phyloP scores from a whole-genome alignment of 2,329 filamentous ascomycete species.

The Delphinella strobiligena region DNA sequence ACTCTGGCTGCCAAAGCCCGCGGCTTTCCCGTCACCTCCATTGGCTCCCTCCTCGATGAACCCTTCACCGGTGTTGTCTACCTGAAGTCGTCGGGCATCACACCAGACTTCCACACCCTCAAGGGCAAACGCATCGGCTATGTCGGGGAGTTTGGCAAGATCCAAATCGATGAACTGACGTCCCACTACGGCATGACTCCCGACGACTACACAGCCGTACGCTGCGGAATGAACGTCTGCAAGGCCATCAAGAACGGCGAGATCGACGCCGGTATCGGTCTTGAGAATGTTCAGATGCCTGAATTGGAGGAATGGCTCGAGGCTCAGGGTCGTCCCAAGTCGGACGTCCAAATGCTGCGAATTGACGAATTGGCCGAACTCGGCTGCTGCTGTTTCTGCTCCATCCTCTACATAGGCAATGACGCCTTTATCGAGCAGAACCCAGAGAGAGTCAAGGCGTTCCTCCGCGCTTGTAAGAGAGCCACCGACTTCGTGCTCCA shows the following conservation, averaged over 20 bases:
- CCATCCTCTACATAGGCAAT: constrained; percentile 70
- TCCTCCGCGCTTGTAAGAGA: constrained; percentile 61
- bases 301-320: constrained; percentile 67
- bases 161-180: constrained; percentile 72
- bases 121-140: constrained; percentile 70
- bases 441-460: constrained; percentile 52
- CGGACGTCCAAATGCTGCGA: constrained; percentile 67
- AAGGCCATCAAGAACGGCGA: constrained; percentile 61
- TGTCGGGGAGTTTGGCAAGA: constrained; percentile 71
- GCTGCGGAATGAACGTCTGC: constrained; percentile 72
- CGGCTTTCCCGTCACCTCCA: constrained; percentile 58
- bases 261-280: constrained; percentile 64
- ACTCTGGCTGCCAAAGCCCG: constrained; percentile 68
- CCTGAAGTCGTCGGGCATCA: constrained; percentile 62
- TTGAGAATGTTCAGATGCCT: constrained; percentile 76
- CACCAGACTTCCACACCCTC: constrained; percentile 60
- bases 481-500: constrained; percentile 62
- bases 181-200: constrained; percentile 65
- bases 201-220: constrained; percentile 61
- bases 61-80: constrained; percentile 72
- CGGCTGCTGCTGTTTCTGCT: constrained; percentile 76
- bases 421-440: constrained; percentile 55
- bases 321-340: constrained; percentile 47
- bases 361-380: constrained; percentile 71
- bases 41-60: constrained; percentile 66